phyloP scores from a whole-genome alignment of 2,329 filamentous ascomycete genomes.

The Xylaria sp. region DNA sequence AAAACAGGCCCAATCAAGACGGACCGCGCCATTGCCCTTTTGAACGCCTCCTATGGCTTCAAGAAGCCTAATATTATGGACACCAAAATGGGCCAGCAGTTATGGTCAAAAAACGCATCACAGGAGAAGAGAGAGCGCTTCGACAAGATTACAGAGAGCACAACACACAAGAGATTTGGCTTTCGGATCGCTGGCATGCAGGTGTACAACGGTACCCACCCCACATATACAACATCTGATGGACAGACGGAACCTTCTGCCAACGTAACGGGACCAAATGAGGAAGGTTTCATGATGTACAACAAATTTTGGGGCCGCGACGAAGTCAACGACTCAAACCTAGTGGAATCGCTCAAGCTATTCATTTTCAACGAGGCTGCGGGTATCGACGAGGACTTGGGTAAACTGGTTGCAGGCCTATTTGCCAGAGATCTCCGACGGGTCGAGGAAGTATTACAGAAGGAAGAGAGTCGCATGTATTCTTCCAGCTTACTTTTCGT shows the following conservation, averaged over 20 bases:
- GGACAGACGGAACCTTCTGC: constrained; percentile 44
- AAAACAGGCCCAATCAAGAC: constrained; percentile 75
- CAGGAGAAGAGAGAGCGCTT: constrained; percentile 69
- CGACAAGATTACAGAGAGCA: constrained; percentile 67
- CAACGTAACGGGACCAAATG: constrained; percentile 61
- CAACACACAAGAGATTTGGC: constrained; percentile 69
- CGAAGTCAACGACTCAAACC: constrained; percentile 63
- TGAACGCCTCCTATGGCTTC: constrained; percentile 86
- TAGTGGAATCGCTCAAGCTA: constrained; percentile 64
- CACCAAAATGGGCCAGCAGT: constrained; percentile 84
- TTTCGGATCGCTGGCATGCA: constrained; percentile 75
- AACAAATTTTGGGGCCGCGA: constrained; percentile 71
- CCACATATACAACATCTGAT: constrained; percentile 21
- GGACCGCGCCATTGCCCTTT: constrained; percentile 82
- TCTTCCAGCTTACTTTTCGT: constrained; percentile 71
- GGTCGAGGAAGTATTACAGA: constrained; percentile 65
- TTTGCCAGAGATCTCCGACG: constrained; percentile 65
- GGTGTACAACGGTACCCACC: constrained; percentile 65
- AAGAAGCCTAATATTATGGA: constrained; percentile 89
- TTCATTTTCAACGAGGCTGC: constrained; percentile 70
- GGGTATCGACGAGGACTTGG: constrained; percentile 69
- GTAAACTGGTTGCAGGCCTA: constrained; percentile 63
- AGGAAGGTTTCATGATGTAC: constrained; percentile 68
- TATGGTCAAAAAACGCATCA: constrained; percentile 83
- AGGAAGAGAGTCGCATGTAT: constrained; percentile 72